Base-by-base conservation (phyloP, 345 rosid genomes). In the Brassica carinata region DNA sequence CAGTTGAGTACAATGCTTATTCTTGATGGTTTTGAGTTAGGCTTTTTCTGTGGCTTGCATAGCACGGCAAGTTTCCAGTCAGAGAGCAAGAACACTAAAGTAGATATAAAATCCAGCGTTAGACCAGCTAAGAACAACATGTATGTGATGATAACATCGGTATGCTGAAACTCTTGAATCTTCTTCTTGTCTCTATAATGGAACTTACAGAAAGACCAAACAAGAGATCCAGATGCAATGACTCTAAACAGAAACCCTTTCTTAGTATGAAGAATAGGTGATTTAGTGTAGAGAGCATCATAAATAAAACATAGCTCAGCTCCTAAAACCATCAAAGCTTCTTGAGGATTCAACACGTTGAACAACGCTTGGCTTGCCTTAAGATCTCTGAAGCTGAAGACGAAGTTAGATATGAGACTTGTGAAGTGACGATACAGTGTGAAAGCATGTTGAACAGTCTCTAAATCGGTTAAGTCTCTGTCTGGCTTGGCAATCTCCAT, bases 241-340 rank as follows among this genome's bases (percentile, higher is more conserved):
- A 17, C 19, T 8, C 77, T 79, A 51, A 78, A 65, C 29, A 58
- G 3, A 6, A 36, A 38, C 7, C 79, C 82, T 27, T 10, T 14
- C 7, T 11, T 9, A 1, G 82, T 75, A 19, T 81, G 59, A 33
- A 64, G 34, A 7, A 72, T n/a, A 0, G 63, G 2, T 1, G 77
- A 73, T 59, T 83, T 83, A 0, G 85, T 83, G 75, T 69, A 75
- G 27, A 84, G 68, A 55, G 51, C 30, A 53, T 86, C 88, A 29
- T 74, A 86, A 75, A 82, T 43, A 67, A 81, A 77, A 5, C 85
- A 74, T 7, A 82, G 84, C 79, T 84, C 88, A 64, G 61, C 17
- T 61, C 74, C 82, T 7, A 79, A 58, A 3, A 84, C 8, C 51
- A 53, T 14, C 30, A 86, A 81, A 40, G 86, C 88, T 0, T 82